Base-by-base conservation (phyloP, 2,329 filamentous ascomycete genomes). In the Gnomoniopsis sp. region DNA sequence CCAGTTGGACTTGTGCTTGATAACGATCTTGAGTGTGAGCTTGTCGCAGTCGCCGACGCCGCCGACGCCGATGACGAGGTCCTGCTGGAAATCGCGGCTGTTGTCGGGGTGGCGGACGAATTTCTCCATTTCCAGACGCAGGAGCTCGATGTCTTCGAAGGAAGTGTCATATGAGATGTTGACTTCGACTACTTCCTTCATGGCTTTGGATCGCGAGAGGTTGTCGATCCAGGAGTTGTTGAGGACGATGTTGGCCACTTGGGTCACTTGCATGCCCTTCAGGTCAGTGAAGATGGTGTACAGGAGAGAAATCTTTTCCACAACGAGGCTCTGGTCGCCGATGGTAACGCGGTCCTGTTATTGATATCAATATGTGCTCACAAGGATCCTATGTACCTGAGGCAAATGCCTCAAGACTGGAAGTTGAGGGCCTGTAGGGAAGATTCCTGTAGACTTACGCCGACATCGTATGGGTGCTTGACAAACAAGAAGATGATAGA, bases 401-500 rank as follows among this genome's bases (percentile, higher is more conserved):
- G 33, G 14, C 7, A 36, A 7, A 36, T 7, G 33, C 33, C 14
- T 7, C 33, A 36, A 36, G 33, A 14, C 14, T 36, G 33, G 14
- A 36, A 36, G 33, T 14, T 14, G 7, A 14, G 33, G 7, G 3
- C 7, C 15, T 3, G 19, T 19, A 21, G 43, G 17, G n/a, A 21
- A 21, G 6, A 3, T 3, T 19, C 12, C 22, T 22, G 30, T n/a
- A 10, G 11, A 55, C 53, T 41, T 49, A 55, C 53, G 62, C 93
- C 93, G 22, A 98, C 92, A 71, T 99, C 95, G 72, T 90, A 98
- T 0, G 95, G 93, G 72, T 99, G 95, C 79, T 99, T 99, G 78
- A 98, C 91, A 68, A 99, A 99, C 1, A 99, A 79, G 79, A 99
- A 99, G 69, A 99, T 96, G 78, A 93, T 98, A 41, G 93, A 97